phyloP scores from a whole-genome alignment of 2,329 filamentous ascomycete genomes.

The Fusarium verticillioides region DNA sequence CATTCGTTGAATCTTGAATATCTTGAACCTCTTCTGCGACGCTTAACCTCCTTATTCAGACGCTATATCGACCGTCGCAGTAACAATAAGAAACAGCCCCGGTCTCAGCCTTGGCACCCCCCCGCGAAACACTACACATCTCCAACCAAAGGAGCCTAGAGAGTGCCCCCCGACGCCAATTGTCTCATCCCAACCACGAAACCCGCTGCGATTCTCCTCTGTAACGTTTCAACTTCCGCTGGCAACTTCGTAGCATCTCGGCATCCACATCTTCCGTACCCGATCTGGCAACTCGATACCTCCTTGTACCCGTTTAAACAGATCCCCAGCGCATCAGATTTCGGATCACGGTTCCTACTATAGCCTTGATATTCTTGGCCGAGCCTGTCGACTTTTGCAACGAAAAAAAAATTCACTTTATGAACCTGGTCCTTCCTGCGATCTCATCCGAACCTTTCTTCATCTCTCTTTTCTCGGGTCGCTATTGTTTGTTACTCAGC shows the following conservation, averaged over 20 bases:
- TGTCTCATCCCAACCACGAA: slow-evolving; percentile 40
- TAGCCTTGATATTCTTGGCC: slow-evolving; percentile 10
- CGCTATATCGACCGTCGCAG: slow-evolving; percentile 18
- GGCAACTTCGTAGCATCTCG: slow-evolving; percentile 29
- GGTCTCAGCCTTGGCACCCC: slow-evolving; percentile 22
- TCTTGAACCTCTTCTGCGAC: slow-evolving; percentile 23
- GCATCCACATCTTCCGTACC: slow-evolving; percentile 31
- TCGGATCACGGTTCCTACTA: slow-evolving; percentile 31
- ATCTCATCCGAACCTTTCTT: slow-evolving; percentile 24
- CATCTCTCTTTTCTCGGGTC: slow-evolving; percentile 35
- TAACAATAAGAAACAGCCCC: slow-evolving; percentile 17
- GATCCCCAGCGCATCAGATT: slow-evolving; percentile 27
- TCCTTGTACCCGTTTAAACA: slow-evolving; percentile 23
- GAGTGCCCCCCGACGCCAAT: slow-evolving; percentile 35
- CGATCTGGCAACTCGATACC: slow-evolving; percentile 22
- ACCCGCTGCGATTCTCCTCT: slow-evolving; percentile 27
- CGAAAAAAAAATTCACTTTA: slow-evolving; percentile 22
- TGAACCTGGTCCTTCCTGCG: slow-evolving; percentile 30
- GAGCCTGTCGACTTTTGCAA: not conserved
- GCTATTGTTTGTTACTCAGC: slow-evolving; percentile 37
- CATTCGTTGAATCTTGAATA: not conserved
- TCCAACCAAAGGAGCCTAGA: slow-evolving; percentile 7
- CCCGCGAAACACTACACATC: slow-evolving; percentile 38
- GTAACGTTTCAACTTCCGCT: slow-evolving; percentile 44
- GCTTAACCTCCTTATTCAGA: slow-evolving; percentile 22